Evolutionary conservation across 306 rosid species (phyloP), one percentile per base, ranked within the genome.

Genomic region (Neltuma alba): DNA sequence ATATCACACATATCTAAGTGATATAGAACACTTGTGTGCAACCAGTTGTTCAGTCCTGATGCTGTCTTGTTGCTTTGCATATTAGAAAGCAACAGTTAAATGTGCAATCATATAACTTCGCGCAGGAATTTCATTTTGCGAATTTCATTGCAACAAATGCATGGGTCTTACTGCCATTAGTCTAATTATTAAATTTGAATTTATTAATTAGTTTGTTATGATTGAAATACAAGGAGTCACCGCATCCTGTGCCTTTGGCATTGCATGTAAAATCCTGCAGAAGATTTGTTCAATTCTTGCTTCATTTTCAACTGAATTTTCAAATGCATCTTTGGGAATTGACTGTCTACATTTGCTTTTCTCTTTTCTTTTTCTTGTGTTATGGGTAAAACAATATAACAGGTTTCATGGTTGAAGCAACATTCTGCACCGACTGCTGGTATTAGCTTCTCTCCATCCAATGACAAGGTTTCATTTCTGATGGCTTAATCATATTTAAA

Each of bases 361-460:
- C 36, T 41, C 74, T 81, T 76, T 20, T 67, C 55, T 25, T 78
- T 50, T 23, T 16, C 70, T 37, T 58, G 12, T 21, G 61, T 55
- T 41, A 28, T 28, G 16, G 0, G 7, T 34, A 34, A 84, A 67
- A 15, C 33, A 72, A n/a, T 10, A 71, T 70, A 76, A 41, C 81
- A 96, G 99, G 86, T 88, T 68, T 93, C 99, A 75, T 96, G 99
- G 99, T 79, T 82, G 90, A 96, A 93, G 88, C 99, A 91, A 86
- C 99, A 96, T 86, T 93, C 98, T 74, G 99, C 99, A 30, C 99
- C 99, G 65, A 88, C 97, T 80, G 98, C 98, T 81, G 99, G 97
- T 80, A 85, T 93, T 88, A 84, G 98, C 89, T 93, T 96, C 89
- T 96, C 98, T 74, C 96, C 98, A 61, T 89, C 98, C 84, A 96